phyloP scores from a whole-genome alignment of 805 yeast species.

The Phaffomyces antillensis region DNA sequence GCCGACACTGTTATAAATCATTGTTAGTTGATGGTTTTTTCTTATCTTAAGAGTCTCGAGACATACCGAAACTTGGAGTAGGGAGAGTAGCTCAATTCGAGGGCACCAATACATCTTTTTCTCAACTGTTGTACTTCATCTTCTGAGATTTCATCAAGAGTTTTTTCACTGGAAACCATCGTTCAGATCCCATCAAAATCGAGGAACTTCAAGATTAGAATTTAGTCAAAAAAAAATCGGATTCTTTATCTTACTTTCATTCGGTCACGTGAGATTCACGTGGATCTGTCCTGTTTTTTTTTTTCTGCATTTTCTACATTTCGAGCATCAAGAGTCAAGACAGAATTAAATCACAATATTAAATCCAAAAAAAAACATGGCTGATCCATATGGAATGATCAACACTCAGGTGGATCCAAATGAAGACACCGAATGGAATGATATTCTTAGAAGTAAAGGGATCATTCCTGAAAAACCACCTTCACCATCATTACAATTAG shows the following conservation, averaged over 20 bases:
- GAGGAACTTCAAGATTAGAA: too few relatives aligned
- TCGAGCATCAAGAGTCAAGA: too few relatives aligned
- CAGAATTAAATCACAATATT: too few relatives aligned
- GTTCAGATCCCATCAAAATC: too few relatives aligned
- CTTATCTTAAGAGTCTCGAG: not conserved
- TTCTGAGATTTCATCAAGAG: slow-evolving; percentile 6
- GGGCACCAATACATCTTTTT: slow-evolving; percentile 28
- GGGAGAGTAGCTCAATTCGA: slow-evolving; percentile 39
- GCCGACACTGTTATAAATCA: slow-evolving; percentile 52
- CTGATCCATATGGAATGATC: slow-evolving; percentile 43
- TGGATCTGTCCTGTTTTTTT: too few relatives aligned
- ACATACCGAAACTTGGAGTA: slow-evolving; percentile 30
- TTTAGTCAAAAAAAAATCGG: not conserved
- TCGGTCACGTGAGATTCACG: not conserved
- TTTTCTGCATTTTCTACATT: too few relatives aligned
- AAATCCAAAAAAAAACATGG: not conserved
- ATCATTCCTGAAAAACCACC: slow-evolving; percentile 89
- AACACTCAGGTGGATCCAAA: slow-evolving; percentile 88
- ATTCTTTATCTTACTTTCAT: not conserved
- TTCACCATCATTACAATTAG: slow-evolving; percentile 80
- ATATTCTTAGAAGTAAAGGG: slow-evolving; percentile 82
- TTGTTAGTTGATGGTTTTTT: not conserved
- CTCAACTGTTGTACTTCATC: slow-evolving; percentile 24
- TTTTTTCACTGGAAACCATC: not conserved
- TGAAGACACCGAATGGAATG: slow-evolving; percentile 99